Conservation (phyloP, 768 basidiomycete species). For the Pisolithus marmoratus region DNA sequence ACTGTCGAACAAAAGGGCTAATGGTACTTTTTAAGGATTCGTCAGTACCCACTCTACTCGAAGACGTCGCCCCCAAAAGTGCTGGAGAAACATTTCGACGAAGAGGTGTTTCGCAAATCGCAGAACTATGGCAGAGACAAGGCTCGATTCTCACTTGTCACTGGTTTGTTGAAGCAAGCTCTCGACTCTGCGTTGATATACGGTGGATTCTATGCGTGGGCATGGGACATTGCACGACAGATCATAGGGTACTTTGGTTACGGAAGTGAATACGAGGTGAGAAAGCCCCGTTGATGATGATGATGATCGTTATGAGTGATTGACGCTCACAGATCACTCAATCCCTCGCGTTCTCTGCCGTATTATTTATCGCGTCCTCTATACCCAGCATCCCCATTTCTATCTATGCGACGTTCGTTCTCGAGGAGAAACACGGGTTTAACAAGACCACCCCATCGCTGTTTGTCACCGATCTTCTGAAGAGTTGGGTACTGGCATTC, state of each 20-base stretch:
- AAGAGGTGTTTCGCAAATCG: constrained; percentile 77
- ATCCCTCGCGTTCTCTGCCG: constrained; percentile 70
- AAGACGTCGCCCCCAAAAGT: constrained; percentile 66
- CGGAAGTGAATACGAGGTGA: constrained; percentile 67
- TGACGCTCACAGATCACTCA: constrained; percentile 61
- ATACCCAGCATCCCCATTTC: constrained; percentile 70
- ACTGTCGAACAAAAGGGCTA: neutral
- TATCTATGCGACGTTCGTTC: constrained; percentile 84
- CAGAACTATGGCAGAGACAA: constrained; percentile 92
- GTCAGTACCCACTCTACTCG: constrained; percentile 83
- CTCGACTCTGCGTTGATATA: constrained; percentile 68
- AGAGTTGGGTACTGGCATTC: constrained; percentile 68
- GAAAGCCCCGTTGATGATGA: neutral
- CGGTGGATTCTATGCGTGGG: constrained; percentile 76
- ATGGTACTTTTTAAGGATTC: constrained; percentile 37
- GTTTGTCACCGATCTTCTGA: constrained; percentile 76
- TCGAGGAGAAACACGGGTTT: constrained; percentile 95
- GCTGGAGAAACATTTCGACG: constrained; percentile 62
- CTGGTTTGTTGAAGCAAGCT: constrained; percentile 67
- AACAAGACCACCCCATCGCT: constrained; percentile 84
- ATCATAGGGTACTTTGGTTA: constrained; percentile 52
- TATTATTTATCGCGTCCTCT: constrained; percentile 61
- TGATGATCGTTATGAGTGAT: neutral
- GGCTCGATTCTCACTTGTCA: constrained; percentile 72
- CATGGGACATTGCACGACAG: constrained; percentile 63